Evolutionary conservation across 23 red algal species (phyloP), one percentile per base, ranked within the genome.

Genomic region (Gracilaria caudata): DNA sequence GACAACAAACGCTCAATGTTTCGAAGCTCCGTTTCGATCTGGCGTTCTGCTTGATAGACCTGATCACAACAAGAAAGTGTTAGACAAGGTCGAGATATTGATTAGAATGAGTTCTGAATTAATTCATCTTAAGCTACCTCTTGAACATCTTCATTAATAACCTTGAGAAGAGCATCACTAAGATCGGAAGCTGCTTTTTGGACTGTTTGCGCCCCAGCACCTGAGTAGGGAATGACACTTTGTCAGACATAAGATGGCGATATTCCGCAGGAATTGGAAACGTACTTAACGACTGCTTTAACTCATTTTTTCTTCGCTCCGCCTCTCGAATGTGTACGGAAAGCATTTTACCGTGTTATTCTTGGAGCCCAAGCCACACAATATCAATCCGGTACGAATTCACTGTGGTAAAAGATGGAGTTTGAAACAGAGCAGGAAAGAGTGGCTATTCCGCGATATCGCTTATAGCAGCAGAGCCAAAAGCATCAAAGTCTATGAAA

Each of bases 1-100:
- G 68, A 68, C 51, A 89, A 60, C 35, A 89, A 25, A 21, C 85
- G 68, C 55, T 89, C 85, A 63, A 89, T 59, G 54, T 77, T 89
- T 56, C 85, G 85, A 3, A 89, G 39, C 59, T 89, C 68, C 0
- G 55, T 34, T 34, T 89, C 85, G 41, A 89, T 89, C 61, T 89
- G 70, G 26, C 85, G 85, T 53, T 89, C 71, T 10, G 85, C 85
- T 44, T 44, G 37, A 56, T 89, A 89, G 16, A 72, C 72, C 85
- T 89, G 40, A 9, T 60, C 19, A 10, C 6, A 60, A 40, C 13
- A n/a, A 23, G 19, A 55, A 37, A 3, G 19, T 30, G 56, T 80
- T 80, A 63, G 77, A 60, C 21, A n/a, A 26, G 30, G 0, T 66
- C 29, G 11, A 66, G 3, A 51, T 23, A 3, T n/a, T 61, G n/a